Evolutionary conservation across 2,329 filamentous ascomycete genomes (phyloP).

Genomic region (Exophiala viscosa): DNA sequence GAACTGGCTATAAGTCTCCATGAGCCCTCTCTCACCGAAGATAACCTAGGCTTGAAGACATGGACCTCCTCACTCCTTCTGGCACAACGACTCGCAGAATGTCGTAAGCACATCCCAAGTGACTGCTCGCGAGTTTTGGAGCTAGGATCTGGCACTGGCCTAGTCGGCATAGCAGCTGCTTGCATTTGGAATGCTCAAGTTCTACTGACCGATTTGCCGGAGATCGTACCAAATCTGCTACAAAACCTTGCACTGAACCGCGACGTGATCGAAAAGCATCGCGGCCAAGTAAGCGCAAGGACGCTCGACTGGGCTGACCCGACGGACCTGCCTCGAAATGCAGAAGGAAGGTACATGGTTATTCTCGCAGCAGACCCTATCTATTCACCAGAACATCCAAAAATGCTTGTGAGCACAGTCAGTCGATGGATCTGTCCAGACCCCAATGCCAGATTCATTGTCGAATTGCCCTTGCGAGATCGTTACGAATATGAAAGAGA

Average conservation of each 20-base stretch:
- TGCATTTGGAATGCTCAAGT: constrained; percentile 64
- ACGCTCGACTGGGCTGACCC: constrained; percentile 66
- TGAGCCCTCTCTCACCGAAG: constrained; percentile 82
- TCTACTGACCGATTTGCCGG: constrained; percentile 74
- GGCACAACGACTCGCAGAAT: constrained; percentile 61
- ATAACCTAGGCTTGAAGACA: constrained; percentile 88
- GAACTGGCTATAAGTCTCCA: constrained; percentile 67
- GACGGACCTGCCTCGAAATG: constrained; percentile 30
- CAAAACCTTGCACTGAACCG: constrained; percentile 67
- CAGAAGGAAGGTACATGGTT: constrained; percentile 51
- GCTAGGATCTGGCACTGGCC: constrained; percentile 82
- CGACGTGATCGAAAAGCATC: constrained; percentile 50
- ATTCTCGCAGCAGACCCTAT: constrained; percentile 82
- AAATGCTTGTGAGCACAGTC: constrained; percentile 68
- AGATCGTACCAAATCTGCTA: constrained; percentile 78
- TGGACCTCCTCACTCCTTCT: constrained; percentile 91
- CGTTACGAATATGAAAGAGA: constrained; percentile 60
- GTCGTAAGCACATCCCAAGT: constrained; percentile 28
- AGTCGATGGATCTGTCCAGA: constrained; percentile 60
- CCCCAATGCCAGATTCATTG: constrained; percentile 60
- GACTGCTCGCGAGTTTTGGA: constrained; percentile 57
- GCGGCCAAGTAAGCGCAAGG: constrained; percentile 50
- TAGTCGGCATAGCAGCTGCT: constrained; percentile 84
- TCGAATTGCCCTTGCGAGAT: constrained; percentile 78
- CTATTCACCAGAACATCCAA: constrained; percentile 80